Conservation (phyloP, 495 filamentous ascomycete genomes). For the Neurospora discreta region DNA sequence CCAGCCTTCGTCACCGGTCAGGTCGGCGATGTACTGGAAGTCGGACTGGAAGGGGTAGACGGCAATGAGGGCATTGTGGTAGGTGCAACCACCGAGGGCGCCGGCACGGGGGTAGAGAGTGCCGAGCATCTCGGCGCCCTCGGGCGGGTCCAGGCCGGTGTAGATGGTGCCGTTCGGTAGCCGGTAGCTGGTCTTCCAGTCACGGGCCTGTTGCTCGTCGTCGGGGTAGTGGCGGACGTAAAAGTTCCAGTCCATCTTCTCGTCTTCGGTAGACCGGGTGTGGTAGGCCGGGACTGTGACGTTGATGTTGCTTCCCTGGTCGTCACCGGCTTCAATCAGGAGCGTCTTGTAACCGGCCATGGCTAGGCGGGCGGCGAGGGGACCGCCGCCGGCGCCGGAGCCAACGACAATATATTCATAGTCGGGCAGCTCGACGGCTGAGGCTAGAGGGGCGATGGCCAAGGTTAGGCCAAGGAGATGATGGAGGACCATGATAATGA, state of each 20-base stretch:
- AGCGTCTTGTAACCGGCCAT: slow-evolving; percentile 48
- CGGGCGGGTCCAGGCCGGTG: slow-evolving; percentile 27
- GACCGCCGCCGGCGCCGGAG: slow-evolving; percentile 52
- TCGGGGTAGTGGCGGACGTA: slow-evolving; percentile 35
- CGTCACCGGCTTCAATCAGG: slow-evolving; percentile 49
- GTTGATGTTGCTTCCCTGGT: slow-evolving; percentile 31
- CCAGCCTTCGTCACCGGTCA: slow-evolving; percentile 42
- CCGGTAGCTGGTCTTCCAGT: slow-evolving; percentile 32
- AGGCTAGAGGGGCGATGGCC: slow-evolving; percentile 1
- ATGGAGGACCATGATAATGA: slow-evolving; percentile 3
- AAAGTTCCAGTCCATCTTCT: slow-evolving; percentile 32
- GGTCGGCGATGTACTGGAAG: slow-evolving; percentile 30
- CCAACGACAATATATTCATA: slow-evolving; percentile 59
- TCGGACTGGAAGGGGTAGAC: slow-evolving; percentile 33
- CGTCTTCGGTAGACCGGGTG: slow-evolving; percentile 16
- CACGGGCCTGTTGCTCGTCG: slow-evolving; percentile 20
- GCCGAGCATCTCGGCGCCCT: slow-evolving; percentile 32
- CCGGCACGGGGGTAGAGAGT: slow-evolving; percentile 39
- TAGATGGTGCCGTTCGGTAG: slow-evolving; percentile 23
- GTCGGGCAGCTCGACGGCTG: slow-evolving; percentile 15
- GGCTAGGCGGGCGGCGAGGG: slow-evolving; percentile 48
- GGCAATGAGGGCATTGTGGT: slow-evolving; percentile 38
- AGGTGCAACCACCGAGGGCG: slow-evolving; percentile 38
- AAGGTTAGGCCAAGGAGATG: slow-evolving; percentile 6
- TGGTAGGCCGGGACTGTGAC: slow-evolving; percentile 17